These are phyloP conservation scores for Aquilaria agallochum DNA, from an alignment of 441 rosid species.

Conservation along the genomic window DNA sequence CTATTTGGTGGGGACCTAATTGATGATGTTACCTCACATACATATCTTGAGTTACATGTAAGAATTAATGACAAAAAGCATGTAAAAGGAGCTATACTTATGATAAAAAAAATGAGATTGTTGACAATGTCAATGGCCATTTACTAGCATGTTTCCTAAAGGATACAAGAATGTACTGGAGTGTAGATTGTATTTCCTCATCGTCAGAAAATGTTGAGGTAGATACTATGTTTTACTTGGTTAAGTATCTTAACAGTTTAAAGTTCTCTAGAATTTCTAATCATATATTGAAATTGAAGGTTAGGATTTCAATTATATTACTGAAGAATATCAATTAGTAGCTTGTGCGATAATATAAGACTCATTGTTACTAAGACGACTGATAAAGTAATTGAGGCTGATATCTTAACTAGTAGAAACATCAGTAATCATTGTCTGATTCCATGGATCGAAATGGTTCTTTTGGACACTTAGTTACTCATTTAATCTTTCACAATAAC, in stretches of 20 bases:
- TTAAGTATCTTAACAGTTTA: no score
- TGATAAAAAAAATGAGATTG: not conserved
- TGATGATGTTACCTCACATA: no score
- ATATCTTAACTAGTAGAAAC: not conserved
- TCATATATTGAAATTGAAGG: no score
- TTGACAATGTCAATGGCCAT: not conserved
- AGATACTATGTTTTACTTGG: no score
- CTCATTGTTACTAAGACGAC: not conserved
- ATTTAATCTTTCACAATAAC: no score
- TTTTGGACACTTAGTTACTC: no score
- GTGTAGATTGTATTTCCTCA: not conserved
- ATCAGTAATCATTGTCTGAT: no score
- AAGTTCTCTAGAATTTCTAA: no score
- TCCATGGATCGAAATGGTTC: no score
- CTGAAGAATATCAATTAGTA: constrained; percentile 11
- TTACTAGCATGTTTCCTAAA: not conserved
- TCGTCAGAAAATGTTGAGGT: not conserved
- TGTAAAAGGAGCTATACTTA: not conserved
- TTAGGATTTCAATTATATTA: constrained; percentile 1
- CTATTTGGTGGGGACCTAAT: not conserved
- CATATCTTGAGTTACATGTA: no score
- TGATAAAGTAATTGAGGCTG: not conserved
- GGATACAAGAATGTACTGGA: not conserved
- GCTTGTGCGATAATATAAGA: constrained; percentile 13
- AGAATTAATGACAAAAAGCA: not conserved